A percentile compares a stretch with the other conserved stretches of the same genome.
Evolutionary conservation across 176 grass and related monocot species (phyloP).

Genomic region (Oryza australiensis): DNA sequence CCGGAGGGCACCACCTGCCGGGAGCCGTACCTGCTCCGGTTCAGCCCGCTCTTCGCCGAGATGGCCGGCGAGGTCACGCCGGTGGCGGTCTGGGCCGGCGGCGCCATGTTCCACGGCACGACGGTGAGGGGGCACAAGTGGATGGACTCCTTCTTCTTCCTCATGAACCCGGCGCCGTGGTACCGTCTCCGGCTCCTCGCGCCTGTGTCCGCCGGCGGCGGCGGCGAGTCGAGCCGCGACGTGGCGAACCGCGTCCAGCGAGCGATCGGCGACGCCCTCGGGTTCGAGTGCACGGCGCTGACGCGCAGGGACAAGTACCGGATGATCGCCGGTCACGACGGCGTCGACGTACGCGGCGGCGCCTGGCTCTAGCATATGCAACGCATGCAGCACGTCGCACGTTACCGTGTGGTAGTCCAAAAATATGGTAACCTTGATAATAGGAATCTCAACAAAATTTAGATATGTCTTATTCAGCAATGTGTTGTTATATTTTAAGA

Average conservation of each 20-base stretch:
- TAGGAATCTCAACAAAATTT: too few species aligned
- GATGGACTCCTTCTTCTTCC: constrained; percentile 68
- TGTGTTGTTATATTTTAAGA: too few species aligned
- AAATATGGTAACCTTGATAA: too few species aligned
- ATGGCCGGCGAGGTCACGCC: constrained; percentile 47
- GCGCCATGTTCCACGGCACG: constrained; percentile 65
- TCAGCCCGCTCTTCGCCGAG: constrained; percentile 71
- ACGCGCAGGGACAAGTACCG: constrained; percentile 53
- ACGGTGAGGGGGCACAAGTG: constrained; percentile 53
- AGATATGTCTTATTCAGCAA: too few species aligned
- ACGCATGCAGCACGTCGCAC: too few species aligned
- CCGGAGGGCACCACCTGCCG: constrained; percentile 80
- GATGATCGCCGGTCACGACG: constrained; percentile 51
- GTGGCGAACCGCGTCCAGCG: constrained; percentile 47
- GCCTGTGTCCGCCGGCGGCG: background rate
- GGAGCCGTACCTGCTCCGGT: constrained; percentile 66
- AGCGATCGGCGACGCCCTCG: constrained; percentile 27
- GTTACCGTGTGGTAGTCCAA: too few species aligned
- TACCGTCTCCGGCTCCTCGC: constrained; percentile 40
- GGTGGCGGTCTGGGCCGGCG: constrained; percentile 35
- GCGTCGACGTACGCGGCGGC: background rate
- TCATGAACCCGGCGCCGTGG: constrained; percentile 58
- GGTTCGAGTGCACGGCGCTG: constrained; percentile 57
- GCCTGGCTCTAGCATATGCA: too few species aligned
- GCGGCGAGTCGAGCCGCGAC: constrained; percentile 12